Conservation (phyloP, 169 alveolate genomes). For the Cyclospora cayetanensis region DNA sequence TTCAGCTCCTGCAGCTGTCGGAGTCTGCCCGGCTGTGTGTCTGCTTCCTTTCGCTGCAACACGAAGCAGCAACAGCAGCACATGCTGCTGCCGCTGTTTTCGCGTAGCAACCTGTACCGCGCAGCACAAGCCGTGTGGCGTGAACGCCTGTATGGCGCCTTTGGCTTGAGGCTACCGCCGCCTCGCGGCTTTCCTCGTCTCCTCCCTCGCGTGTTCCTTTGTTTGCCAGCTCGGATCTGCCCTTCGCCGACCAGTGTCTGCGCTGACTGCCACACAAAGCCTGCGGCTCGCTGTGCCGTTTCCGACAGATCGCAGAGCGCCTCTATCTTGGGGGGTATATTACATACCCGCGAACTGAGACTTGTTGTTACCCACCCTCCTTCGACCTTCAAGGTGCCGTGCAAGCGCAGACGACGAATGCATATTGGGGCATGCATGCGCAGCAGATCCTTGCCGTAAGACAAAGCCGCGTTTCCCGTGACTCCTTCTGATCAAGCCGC, state of each 20-base stretch:
- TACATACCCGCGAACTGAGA: conserved; percentile 98
- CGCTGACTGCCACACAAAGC: no score
- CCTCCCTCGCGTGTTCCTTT: no score
- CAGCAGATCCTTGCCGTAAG: conserved; percentile 61
- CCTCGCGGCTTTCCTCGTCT: no score
- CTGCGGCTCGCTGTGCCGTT: no score
- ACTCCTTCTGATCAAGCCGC: background rate
- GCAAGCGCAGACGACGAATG: conserved; percentile 64
- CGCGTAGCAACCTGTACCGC: no score
- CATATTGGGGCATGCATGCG: conserved; percentile 72
- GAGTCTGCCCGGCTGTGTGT: no score
- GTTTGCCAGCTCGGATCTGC: no score
- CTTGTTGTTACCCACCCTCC: conserved; percentile 83
- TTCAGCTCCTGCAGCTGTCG: background rate
- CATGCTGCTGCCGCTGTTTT: background rate
- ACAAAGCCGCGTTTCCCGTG: background rate
- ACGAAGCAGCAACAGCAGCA: background rate
- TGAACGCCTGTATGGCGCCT: no score
- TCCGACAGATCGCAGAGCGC: conserved; percentile 91
- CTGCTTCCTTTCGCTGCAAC: background rate
- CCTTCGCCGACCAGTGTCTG: no score
- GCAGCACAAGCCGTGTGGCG: no score
- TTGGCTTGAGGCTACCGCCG: no score
- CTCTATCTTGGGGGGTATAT: conserved; percentile 93
- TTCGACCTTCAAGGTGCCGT: conserved; percentile 64